Conservation (phyloP, 1,284 basidiomycete species). For the Meira nashicola region DNA sequence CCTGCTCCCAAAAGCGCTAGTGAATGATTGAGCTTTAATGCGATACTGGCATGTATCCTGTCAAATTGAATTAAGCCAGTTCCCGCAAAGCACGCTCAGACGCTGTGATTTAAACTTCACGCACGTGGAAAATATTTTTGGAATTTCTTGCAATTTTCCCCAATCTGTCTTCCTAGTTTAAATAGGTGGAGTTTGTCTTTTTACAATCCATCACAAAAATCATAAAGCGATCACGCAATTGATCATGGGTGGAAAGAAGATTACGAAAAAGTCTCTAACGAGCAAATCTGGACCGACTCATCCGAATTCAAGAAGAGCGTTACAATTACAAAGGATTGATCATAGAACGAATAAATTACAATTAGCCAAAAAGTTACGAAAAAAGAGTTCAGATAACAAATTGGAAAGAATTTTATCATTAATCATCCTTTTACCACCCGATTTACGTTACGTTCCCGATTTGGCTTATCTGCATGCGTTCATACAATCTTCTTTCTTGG, state of each 20-base stretch:
- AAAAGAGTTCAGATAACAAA: conserved; percentile 10
- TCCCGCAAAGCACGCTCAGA: too few relatives aligned
- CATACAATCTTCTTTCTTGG: conserved; percentile 33
- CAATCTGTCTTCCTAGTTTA: too few relatives aligned
- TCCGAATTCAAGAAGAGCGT: conserved; percentile 44
- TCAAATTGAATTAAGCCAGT: too few relatives aligned
- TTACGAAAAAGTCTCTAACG: conserved; percentile 46
- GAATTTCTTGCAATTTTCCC: too few relatives aligned
- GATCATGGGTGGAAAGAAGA: conserved; percentile 20
- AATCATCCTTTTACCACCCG: conserved; percentile 43
- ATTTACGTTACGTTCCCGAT: conserved; percentile 35
- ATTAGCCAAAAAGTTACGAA: conserved; percentile 23
- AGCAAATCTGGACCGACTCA: conserved; percentile 47
- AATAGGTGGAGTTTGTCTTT: too few relatives aligned
- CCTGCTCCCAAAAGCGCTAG: too few relatives aligned
- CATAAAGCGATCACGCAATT: too few relatives aligned
- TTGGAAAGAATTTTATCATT: conserved; percentile 46
- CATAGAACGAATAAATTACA: conserved; percentile 36
- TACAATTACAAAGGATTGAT: conserved; percentile 39
- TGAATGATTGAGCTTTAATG: too few relatives aligned
- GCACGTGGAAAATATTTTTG: too few relatives aligned
- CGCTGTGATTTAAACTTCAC: too few relatives aligned
- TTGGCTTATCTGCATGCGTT: conserved; percentile 40
- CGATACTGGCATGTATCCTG: too few relatives aligned
- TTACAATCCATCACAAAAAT: background rate